These are phyloP conservation scores for Tubosaeta brunneosetosa DNA, from an alignment of 768 basidiomycete genomes.

Conservation along the genomic window DNA sequence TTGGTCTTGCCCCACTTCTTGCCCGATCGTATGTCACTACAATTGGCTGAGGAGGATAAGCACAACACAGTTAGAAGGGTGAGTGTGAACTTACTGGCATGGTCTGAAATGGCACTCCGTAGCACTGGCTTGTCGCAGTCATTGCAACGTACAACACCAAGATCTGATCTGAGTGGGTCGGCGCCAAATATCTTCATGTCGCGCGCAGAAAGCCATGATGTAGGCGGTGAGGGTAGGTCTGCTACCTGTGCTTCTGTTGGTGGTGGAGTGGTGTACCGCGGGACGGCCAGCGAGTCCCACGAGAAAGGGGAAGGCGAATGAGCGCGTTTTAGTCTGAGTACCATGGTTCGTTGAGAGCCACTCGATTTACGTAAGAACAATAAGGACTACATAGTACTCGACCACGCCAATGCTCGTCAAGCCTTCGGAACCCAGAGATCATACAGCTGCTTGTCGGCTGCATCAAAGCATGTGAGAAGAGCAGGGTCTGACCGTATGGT, in stretches of 20 bases:
- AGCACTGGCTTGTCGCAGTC: slow-evolving; percentile 82
- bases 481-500: slow-evolving; percentile 61
- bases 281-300: slow-evolving; percentile 46
- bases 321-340: slow-evolving; percentile 40
- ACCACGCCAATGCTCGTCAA: slow-evolving; percentile 3
- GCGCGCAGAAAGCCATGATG: slow-evolving; percentile 76
- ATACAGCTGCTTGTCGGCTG: slow-evolving; percentile 71
- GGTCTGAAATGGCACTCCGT: slow-evolving; percentile 68
- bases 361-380: slow-evolving; percentile 19
- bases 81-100: slow-evolving; percentile 55
- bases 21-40: slow-evolving; percentile 51
- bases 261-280: slow-evolving; percentile 24
- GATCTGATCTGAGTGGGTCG: slow-evolving; percentile 65
- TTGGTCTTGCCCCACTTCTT: slow-evolving; percentile 59
- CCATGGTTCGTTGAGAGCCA: slow-evolving; percentile 27
- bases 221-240: slow-evolving; percentile 65
- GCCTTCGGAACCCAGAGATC: slow-evolving; percentile 62
- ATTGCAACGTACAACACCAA: slow-evolving; percentile 65
- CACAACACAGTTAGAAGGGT: background rate
- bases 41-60: slow-evolving; percentile 44
- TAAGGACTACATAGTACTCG: background rate
- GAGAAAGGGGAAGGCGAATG: slow-evolving; percentile 55
- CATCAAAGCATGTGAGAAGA: slow-evolving; percentile 70
- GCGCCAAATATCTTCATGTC: slow-evolving; percentile 89
- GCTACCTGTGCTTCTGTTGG: slow-evolving; percentile 35